phyloP scores from a whole-genome alignment of 106 monocot species.

The Hemerocallis citrina region DNA sequence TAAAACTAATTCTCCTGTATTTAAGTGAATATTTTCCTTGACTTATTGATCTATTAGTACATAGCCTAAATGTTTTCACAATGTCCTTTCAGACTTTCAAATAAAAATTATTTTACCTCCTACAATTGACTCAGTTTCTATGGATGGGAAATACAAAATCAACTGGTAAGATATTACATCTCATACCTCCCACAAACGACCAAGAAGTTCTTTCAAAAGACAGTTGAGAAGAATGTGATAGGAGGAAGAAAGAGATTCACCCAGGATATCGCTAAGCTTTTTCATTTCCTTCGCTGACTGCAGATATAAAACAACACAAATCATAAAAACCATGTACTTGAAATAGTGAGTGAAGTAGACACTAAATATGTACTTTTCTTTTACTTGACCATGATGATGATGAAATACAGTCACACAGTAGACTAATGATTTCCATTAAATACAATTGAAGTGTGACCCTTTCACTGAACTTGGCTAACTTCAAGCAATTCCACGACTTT shows the following conservation, averaged over 20 bases:
- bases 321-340: background rate
- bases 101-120: too few relatives aligned
- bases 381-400: slow-evolving; percentile 95
- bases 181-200: slow-evolving; percentile 93
- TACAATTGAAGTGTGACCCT: slow-evolving; percentile 79
- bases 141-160: too few relatives aligned
- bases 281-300: slow-evolving; percentile 89
- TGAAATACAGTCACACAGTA: slow-evolving; percentile 57
- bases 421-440: slow-evolving; percentile 59
- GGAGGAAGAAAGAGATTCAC: slow-evolving; percentile 52
- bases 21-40: too few relatives aligned
- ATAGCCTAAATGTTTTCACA: too few relatives aligned
- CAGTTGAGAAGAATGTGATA: slow-evolving; percentile 58
- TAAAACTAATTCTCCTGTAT: too few relatives aligned
- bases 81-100: too few relatives aligned
- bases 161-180: background rate
- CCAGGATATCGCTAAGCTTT: slow-evolving; percentile 71
- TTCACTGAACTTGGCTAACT: too few relatives aligned
- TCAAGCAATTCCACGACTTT: too few relatives aligned
- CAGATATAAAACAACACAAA: slow-evolving; percentile 12
- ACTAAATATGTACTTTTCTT: slow-evolving; percentile 54
- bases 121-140: too few relatives aligned
- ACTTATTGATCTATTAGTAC: too few relatives aligned
- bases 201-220: slow-evolving; percentile 78
- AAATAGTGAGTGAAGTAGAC: background rate